Percentiles rank a stretch among this genome's conserved stretches.
Conservation (phyloP, 495 filamentous ascomycete species). For the Penicillium longicatenatum region DNA sequence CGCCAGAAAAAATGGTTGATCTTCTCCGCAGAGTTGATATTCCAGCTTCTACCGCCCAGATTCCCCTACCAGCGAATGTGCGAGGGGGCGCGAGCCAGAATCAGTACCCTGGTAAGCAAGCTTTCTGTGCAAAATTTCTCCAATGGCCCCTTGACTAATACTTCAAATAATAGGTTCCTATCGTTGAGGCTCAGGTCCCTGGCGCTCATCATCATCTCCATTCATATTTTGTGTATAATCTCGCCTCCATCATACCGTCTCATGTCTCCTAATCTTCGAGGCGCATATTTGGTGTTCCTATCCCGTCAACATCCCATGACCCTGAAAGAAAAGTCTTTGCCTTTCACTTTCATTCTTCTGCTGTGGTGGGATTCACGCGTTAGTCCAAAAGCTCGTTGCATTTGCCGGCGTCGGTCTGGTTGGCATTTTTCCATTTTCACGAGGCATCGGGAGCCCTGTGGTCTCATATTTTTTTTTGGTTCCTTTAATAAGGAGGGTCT, state of each 20-base stretch:
- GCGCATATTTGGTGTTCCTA: conserved; percentile 24
- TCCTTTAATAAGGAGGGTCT: neutral
- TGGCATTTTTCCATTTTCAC: conserved; percentile 17
- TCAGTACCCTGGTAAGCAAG: conserved; percentile 38
- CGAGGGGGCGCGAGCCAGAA: conserved; percentile 35
- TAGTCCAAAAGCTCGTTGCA: conserved; percentile 21
- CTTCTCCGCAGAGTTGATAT: conserved; percentile 68
- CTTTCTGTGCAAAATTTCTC: neutral
- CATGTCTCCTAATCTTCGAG: conserved; percentile 14
- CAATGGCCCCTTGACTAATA: neutral
- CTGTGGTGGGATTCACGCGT: conserved; percentile 8
- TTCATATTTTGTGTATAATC: conserved; percentile 18
- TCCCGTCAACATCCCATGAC: conserved; percentile 11
- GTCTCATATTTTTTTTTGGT: neutral
- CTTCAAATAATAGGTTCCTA: conserved; percentile 31
- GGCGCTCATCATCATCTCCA: neutral
- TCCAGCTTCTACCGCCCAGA: conserved; percentile 55
- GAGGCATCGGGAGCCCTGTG: neutral
- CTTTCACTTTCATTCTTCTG: neutral
- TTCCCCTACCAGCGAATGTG: conserved; percentile 41
- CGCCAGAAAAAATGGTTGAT: conserved; percentile 68
- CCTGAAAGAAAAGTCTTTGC: neutral
- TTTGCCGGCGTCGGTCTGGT: conserved; percentile 27
- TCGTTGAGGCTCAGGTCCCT: conserved; percentile 18
- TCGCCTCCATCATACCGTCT: conserved; percentile 10